These are phyloP conservation scores for Neurospora sp. DNA, from an alignment of 495 filamentous ascomycete genomes.

Conservation along the genomic window DNA sequence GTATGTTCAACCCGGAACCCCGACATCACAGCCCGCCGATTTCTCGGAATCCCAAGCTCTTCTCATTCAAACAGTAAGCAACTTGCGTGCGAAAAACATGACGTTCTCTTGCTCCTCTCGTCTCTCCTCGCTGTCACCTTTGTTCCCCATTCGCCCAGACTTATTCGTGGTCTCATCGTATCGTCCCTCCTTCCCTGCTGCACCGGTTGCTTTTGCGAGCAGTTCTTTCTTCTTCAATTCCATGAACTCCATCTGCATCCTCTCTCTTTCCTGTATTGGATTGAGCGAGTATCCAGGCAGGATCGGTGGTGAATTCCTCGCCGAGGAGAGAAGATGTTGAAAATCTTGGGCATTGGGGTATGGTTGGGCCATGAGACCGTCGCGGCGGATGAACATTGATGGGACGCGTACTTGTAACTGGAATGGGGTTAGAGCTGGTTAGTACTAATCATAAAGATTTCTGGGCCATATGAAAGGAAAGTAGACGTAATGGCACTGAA, in stretches of 20 bases:
- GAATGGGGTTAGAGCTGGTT: background rate
- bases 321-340: constrained; percentile 18
- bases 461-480: background rate
- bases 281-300: constrained; percentile 17
- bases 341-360: constrained; percentile 24
- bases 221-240: constrained; percentile 27
- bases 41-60: background rate
- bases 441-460: background rate
- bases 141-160: constrained; percentile 1
- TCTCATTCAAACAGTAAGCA: constrained; percentile 2
- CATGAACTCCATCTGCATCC: constrained; percentile 26
- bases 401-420: constrained; percentile 39
- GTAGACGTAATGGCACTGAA: background rate
- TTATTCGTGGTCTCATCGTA: constrained; percentile 20
- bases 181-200: constrained; percentile 6
- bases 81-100: constrained; percentile 4
- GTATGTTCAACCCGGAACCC: background rate
- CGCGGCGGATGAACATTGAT: constrained; percentile 42
- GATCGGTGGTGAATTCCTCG: constrained; percentile 6
- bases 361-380: constrained; percentile 27
- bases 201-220: constrained; percentile 22
- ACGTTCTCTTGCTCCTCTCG: constrained; percentile 1
- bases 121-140: background rate
- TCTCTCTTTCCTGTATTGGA: constrained; percentile 29
- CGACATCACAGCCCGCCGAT: background rate